Evolutionary conservation across 2,329 filamentous ascomycete species (phyloP), one percentile per base, ranked within the genome.

Genomic region (Lomentospora prolificans): DNA sequence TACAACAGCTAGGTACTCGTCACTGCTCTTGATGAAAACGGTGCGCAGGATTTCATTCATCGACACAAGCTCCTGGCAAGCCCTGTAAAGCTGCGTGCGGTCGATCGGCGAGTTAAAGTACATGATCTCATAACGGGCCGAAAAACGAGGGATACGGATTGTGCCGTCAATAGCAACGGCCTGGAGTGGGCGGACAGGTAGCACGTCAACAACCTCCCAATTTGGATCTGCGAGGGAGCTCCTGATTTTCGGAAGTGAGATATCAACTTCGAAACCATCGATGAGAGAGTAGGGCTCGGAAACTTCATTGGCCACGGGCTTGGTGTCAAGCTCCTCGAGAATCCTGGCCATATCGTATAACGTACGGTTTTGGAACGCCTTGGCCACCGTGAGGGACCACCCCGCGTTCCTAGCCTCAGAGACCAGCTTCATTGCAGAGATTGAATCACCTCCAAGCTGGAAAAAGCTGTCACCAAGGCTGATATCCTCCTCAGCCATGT

Each of bases 1-100:
- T 0, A 87, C 77, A 1, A 84, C 79, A 55, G 78, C 77, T 58
- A 81, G 75, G 61, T 75, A 80, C 36, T 72, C 70, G 4, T 70
- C 70, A 22, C 73, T 70, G 57, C 75, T 70, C 14, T 10, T 48
- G 12, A 85, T 73, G 59, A 87, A 87, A 4, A 86, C 79, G 0
- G 84, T 87, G 3, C 83, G 78, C 2, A 87, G 70, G 24, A 87
- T 82, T 61, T 86, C 82, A 63, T 86, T 83, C 6, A 72, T 72
- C 2, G 74, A 67, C 1, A 87, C 78, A 3, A 87, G 75, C 31
- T 80, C 70, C 51, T 75, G 72, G 59, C 79, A 83, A 51, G 74
- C 73, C 17, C 67, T 58, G 30, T 76, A 69, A 24, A 85, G 72
- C 10, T 73, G 72, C 9, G 71, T 66, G 12, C 72, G 62, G 53